A percentile compares a stretch with the other conserved stretches of the same genome.
phyloP scores from a whole-genome alignment of 2,329 filamentous ascomycete genomes.

The Laburnicola sp. region DNA sequence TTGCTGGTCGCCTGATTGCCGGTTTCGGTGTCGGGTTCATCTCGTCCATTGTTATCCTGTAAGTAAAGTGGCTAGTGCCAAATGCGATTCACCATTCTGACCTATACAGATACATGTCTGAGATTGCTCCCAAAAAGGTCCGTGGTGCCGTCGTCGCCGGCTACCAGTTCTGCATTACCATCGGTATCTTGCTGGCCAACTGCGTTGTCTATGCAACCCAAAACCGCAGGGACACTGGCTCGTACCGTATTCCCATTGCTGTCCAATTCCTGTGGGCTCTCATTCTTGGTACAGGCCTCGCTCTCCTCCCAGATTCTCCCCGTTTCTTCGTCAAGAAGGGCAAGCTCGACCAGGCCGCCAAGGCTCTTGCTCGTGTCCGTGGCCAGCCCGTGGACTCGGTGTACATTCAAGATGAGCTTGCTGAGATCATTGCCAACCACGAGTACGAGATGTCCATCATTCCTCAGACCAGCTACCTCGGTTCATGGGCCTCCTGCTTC shows the following conservation, averaged over 20 bases:
- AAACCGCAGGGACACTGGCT: constrained; percentile 62
- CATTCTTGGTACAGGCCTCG: constrained; percentile 71
- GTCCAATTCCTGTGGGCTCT: constrained; percentile 82
- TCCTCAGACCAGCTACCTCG: constrained; percentile 40
- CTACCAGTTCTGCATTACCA: constrained; percentile 83
- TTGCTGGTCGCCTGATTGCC: constrained; percentile 73
- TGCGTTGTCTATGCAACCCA: constrained; percentile 76
- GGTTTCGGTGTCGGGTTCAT: constrained; percentile 74
- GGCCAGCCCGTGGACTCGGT: constrained; percentile 74
- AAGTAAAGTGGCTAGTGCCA: constrained; percentile 33
- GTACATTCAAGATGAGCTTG: constrained; percentile 77
- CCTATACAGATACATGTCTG: constrained; percentile 72
- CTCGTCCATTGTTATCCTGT: constrained; percentile 62
- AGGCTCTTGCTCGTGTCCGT: constrained; percentile 69
- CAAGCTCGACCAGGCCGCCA: constrained; percentile 66
- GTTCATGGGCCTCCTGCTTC: constrained; percentile 69
- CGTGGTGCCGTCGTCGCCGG: constrained; percentile 76
- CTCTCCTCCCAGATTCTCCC: constrained; percentile 81
- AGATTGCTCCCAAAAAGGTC: constrained; percentile 71
- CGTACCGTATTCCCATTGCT: constrained; percentile 76
- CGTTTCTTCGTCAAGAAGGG: constrained; percentile 83
- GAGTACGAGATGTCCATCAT: constrained; percentile 74
- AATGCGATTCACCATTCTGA: constrained; percentile 12
- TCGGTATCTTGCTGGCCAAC: constrained; percentile 75
- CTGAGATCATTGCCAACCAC: constrained; percentile 89